phyloP scores from a whole-genome alignment of 768 basidiomycete genomes.

The Pholiota microspora region DNA sequence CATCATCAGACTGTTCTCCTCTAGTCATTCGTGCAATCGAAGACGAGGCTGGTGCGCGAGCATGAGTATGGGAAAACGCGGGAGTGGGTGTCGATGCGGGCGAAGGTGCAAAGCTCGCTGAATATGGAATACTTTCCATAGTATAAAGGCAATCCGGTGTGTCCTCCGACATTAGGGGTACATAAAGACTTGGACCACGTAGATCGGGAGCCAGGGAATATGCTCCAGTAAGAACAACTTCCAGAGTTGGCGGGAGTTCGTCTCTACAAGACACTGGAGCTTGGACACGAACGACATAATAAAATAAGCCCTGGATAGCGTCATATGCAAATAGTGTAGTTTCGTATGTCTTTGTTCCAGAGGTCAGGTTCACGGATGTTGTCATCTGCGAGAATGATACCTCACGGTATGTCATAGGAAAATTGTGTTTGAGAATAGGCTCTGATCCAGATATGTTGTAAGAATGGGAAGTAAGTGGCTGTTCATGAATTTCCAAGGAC shows the following conservation, averaged over 20 bases:
- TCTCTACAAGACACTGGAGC: constrained; percentile 6
- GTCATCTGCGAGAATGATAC: constrained; percentile 38
- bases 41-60: not conserved
- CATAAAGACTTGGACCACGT: constrained; percentile 10
- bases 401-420: constrained; percentile 38
- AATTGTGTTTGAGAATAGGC: constrained; percentile 19
- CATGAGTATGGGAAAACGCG: constrained; percentile 1
- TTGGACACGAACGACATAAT: constrained; percentile 34
- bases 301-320: constrained; percentile 49
- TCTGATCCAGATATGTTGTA: constrained; percentile 8
- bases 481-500: constrained; percentile 45
- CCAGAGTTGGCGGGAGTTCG: constrained; percentile 18
- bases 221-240: constrained; percentile 41
- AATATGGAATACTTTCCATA: not conserved
- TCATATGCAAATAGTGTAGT: constrained; percentile 46
- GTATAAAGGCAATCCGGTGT: not conserved
- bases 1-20: constrained; percentile 1
- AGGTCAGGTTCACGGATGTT: not conserved
- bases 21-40: not conserved
- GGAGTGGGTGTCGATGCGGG: constrained; percentile 18
- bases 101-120: constrained; percentile 10
- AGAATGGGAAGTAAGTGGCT: constrained; percentile 17
- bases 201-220: constrained; percentile 36
- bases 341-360: constrained; percentile 13
- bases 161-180: constrained; percentile 6